Base-by-base conservation (phyloP, 2,329 filamentous ascomycete genomes). In the Nigrospora oryzae region DNA sequence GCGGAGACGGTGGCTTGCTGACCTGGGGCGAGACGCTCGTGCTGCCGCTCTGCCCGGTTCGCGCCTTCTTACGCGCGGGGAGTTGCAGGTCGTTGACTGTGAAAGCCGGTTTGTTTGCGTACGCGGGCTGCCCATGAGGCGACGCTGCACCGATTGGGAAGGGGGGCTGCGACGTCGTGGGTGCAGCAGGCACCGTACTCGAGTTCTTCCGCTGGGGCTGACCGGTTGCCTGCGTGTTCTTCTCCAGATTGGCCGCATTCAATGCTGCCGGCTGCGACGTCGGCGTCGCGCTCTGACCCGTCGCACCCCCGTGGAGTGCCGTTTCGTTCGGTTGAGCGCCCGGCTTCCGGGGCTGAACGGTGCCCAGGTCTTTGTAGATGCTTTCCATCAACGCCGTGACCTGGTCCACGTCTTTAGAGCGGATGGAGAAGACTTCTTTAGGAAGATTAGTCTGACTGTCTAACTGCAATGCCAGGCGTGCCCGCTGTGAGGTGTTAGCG, bases 61-160 rank as follows among this genome's bases (percentile, higher is more conserved):
- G 82, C 34, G 64, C 56, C 64, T 75, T 80, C 61, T 82, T 81
- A 13, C 70, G 63, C 5, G 73, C 65, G 5, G 79, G 80, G 17
- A 81, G 63, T 42, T 75, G 70, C 34, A 83, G 63, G 43, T 75
- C 74, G 0, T 71, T 68, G 44, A 68, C 65, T 33, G 77, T 76
- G 31, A 81, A 61, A 42, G 71, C 65, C 2, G 71, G 65, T 56
- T 69, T 74, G 56, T 63, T 67, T 38, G 74, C 70, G 49, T 80
- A 81, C 7, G 66, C 69, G 2, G 79, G 79, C 46, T 76, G 73
- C 12, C 78, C 79, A 50, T 79, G 75, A 31, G 80, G 79, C 6
- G 79, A 81, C 10, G 69, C 63, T 15, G 69, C 73, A 12, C 73
- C 73, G 46, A 82, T 71, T 23, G 67, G 62, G 57, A 79, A 80